phyloP scores from a whole-genome alignment of 345 rosid species.

The Isatis tinctoria region DNA sequence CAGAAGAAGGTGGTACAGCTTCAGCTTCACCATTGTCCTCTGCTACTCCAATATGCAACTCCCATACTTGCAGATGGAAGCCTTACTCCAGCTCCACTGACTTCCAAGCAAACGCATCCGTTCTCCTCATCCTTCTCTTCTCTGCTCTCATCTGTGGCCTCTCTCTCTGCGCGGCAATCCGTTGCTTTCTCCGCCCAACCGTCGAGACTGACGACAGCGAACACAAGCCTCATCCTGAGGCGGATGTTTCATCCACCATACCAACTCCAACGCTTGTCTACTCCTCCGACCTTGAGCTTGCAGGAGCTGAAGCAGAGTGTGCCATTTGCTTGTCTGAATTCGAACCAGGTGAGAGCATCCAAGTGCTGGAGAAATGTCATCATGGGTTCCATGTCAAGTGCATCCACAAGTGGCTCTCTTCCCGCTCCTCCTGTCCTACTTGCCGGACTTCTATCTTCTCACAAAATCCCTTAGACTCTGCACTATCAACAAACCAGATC shows the following conservation, averaged over 20 bases:
- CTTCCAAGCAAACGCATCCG: constrained; percentile 48
- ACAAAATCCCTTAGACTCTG: not conserved
- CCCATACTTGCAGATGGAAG: constrained; percentile 31
- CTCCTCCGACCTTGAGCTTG: constrained; percentile 44
- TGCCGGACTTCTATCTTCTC: constrained; percentile 55
- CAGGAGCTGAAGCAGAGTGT: constrained; percentile 58
- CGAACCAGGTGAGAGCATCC: constrained; percentile 53
- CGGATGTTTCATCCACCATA: constrained; percentile 17
- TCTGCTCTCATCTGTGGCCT: constrained; percentile 61
- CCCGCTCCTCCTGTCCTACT: constrained; percentile 74
- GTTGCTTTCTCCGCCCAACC: constrained; percentile 45
- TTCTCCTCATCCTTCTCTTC: constrained; percentile 46
- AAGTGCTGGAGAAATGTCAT: constrained; percentile 53
- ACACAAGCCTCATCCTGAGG: constrained; percentile 35
- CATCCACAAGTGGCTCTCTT: constrained; percentile 57
- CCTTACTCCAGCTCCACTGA: constrained; percentile 39
- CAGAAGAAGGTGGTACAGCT: not conserved
- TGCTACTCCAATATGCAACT: constrained; percentile 16
- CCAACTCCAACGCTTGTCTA: constrained; percentile 36
- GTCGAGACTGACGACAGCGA: constrained; percentile 18
- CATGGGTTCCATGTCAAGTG: constrained; percentile 80
- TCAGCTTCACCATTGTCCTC: constrained; percentile 29
- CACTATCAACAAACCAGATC: not conserved
- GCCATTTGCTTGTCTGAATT: constrained; percentile 76
- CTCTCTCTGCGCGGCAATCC: constrained; percentile 57